Percentiles rank a stretch among this genome's conserved stretches.
phyloP scores from a whole-genome alignment of 768 basidiomycete species.

The Filobasidium floriforme region DNA sequence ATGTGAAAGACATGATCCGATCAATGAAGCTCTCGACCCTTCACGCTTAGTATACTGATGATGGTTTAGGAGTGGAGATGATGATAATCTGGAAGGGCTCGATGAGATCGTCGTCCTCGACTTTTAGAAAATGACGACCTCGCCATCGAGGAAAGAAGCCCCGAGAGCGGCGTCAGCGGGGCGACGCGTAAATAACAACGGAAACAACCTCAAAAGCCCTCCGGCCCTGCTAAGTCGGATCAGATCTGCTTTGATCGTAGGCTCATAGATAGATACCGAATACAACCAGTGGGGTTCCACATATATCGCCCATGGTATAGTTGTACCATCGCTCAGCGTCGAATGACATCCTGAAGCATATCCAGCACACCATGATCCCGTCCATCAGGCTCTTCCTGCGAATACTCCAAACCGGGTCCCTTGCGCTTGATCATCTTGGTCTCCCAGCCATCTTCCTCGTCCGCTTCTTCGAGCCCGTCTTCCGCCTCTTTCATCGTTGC shows the following conservation, averaged over 20 bases:
- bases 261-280: too few relatives aligned
- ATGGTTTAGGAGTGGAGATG: neutral
- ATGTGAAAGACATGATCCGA: conserved; percentile 22
- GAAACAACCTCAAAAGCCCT: too few relatives aligned
- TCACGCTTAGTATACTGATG: too few relatives aligned
- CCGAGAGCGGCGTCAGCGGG: neutral
- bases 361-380: conserved; percentile 79
- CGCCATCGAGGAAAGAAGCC: neutral
- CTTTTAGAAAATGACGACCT: conserved; percentile 1
- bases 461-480: conserved; percentile 13
- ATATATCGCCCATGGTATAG: neutral
- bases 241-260: neutral
- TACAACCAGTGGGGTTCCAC: too few relatives aligned
- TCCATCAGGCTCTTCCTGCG: conserved; percentile 39
- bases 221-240: too few relatives aligned
- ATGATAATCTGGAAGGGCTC: too few relatives aligned
- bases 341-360: conserved; percentile 76
- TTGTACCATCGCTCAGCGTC: conserved; percentile 10
- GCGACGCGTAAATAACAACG: neutral
- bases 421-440: conserved; percentile 23
- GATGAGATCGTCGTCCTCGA: neutral
- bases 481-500: conserved; percentile 35
- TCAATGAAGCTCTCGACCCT: neutral
- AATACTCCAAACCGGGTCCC: neutral
- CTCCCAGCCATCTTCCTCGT: conserved; percentile 53